Base-by-base conservation (phyloP, 2,329 filamentous ascomycete species). In the Hypoxylon sp. region DNA sequence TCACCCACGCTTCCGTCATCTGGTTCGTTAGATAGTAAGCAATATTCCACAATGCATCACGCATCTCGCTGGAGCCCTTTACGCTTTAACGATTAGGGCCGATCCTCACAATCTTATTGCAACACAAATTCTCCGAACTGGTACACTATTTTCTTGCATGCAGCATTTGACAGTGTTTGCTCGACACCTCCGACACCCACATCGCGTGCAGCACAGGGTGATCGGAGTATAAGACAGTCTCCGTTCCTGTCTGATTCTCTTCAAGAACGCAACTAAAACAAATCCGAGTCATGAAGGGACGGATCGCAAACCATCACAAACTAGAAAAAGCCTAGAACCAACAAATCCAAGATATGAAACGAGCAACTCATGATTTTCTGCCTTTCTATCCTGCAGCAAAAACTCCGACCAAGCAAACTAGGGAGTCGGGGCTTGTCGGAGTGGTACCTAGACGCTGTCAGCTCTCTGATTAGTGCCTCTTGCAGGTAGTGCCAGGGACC, bases 91-190 rank as follows among this genome's bases (percentile, higher is more conserved):
- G 20, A n/a, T 31, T 32, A 32, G 26, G 34, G 47, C 46, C 38
- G 38, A 56, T 49, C 48, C 32, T 45, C 15, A 9, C 32, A 40
- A 48, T 40, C 38, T 41, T 15, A 20, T 41, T 34, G 21, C 49
- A 48, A 48, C 32, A 37, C 25, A 57, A 57, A 57, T 57, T 57
- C 50, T 55, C 55, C 51, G 51, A 55, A 20, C 15, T 38, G 16
- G 8, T 25, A 19, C 19, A 34, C 20, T 43, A n/a, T n/a, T 20
- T 35, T 44, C 15, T 23, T 30, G 8, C 26, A 44, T 44, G 41
- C 41, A 44, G 29, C 30, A 27, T 32, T 40, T 34, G 41, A 44
- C 34, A 36, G 7, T 15, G 15, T 26, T 19, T 35, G 16, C 30
- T 19, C 21, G 5, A 35, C 29, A 26, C 16, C 19, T 16, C 30